Percentiles rank a stretch among this genome's conserved stretches.
phyloP scores from a whole-genome alignment of 805 yeast species.

The Starmerella stigmatis region DNA sequence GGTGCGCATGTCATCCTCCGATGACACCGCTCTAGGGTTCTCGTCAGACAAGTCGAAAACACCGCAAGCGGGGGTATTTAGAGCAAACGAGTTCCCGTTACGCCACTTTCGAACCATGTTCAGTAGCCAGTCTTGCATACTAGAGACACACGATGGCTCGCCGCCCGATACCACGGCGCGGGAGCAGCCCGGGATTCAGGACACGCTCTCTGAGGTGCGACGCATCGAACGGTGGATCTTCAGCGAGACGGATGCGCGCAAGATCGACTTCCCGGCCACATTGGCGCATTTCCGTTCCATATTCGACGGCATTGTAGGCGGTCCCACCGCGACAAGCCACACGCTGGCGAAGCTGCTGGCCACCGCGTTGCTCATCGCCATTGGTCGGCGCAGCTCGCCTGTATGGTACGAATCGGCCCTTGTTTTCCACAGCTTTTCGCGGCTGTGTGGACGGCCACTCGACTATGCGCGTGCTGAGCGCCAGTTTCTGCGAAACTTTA shows the following conservation, averaged over 20 bases:
- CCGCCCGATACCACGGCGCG: too few relatives aligned
- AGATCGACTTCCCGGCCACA: background rate
- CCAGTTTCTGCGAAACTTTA: background rate
- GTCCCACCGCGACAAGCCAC: background rate
- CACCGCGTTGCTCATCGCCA: conserved; percentile 1
- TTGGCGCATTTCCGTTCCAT: background rate
- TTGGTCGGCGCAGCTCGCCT: conserved; percentile 2
- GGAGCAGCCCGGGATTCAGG: background rate
- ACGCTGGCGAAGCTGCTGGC: conserved; percentile 12
- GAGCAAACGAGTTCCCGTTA: too few relatives aligned
- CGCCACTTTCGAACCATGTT: too few relatives aligned
- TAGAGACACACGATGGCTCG: too few relatives aligned
- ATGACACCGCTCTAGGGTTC: too few relatives aligned
- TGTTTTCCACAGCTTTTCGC: background rate
- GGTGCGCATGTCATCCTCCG: too few relatives aligned
- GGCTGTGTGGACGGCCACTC: background rate
- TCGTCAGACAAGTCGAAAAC: too few relatives aligned
- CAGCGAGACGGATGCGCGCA: background rate
- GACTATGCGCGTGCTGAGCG: background rate
- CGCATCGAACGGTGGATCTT: conserved; percentile 1
- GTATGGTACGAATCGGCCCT: conserved; percentile 1
- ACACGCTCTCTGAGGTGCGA: background rate
- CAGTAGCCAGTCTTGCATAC: background rate
- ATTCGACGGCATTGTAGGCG: background rate
- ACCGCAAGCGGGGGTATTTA: too few relatives aligned